Percentiles rank a stretch among this genome's conserved stretches.
phyloP scores from a whole-genome alignment of 2,329 filamentous ascomycete species.

The Scopulariopsis brevicaulis region DNA sequence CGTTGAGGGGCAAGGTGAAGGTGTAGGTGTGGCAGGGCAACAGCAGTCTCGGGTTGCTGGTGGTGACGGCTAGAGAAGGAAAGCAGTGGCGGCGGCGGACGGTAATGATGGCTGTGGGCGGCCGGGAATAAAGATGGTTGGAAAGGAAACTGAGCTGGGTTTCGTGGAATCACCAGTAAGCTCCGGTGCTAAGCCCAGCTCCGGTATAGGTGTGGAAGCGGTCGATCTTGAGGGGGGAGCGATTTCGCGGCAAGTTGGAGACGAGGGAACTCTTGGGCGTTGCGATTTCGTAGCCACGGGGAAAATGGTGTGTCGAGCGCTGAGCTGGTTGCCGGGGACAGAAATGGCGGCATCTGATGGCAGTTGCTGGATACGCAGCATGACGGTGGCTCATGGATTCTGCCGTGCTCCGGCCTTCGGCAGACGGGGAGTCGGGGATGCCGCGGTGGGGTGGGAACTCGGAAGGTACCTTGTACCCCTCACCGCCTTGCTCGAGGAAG shows the following conservation, averaged over 20 bases:
- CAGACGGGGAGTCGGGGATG: neutral
- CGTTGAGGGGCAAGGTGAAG: neutral
- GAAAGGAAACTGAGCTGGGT: neutral
- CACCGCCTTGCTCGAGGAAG: neutral
- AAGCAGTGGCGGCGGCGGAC: neutral
- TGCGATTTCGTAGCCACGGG: conserved; percentile 5
- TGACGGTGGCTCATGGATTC: neutral
- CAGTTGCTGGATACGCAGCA: neutral
- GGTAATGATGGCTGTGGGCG: neutral
- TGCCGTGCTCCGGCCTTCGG: neutral
- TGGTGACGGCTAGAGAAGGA: neutral
- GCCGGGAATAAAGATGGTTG: neutral
- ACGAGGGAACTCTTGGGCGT: neutral
- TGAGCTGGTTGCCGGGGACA: neutral
- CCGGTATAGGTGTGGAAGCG: neutral
- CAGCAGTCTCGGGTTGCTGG: neutral
- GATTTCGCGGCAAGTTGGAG: neutral
- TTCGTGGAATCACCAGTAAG: neutral
- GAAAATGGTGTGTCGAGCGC: neutral
- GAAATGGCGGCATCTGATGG: neutral
- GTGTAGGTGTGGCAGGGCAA: neutral
- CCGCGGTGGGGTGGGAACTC: neutral
- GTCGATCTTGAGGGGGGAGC: neutral
- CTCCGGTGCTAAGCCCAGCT: neutral
- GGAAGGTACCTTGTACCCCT: neutral